Evolutionary conservation across 305 asterid genomes (phyloP).

Genomic region (Solanum hybrid): DNA sequence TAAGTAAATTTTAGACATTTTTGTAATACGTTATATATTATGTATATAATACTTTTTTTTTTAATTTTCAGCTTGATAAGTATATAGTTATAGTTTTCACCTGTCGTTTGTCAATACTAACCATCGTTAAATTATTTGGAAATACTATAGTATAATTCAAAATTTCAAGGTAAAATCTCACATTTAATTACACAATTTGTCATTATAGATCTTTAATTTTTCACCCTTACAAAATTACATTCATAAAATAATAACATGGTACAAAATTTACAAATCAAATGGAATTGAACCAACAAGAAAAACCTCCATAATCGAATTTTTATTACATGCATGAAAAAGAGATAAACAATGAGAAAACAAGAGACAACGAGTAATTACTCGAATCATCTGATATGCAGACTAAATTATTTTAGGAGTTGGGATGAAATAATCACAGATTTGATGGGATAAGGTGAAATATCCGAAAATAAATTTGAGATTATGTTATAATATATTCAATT

Average conservation of each 20-base stretch:
- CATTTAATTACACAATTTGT: neutral
- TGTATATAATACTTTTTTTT: too few species aligned
- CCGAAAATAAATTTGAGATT: neutral
- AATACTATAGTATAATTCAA: neutral
- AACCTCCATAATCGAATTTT: neutral
- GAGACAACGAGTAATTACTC: neutral
- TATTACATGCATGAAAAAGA: neutral
- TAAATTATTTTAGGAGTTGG: neutral
- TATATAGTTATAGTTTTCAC: neutral
- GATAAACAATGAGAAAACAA: neutral
- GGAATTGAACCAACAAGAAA: neutral
- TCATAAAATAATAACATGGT: neutral
- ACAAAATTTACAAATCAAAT: neutral
- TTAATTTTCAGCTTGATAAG: neutral
- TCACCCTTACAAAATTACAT: neutral
- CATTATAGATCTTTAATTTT: neutral
- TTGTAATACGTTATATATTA: too few species aligned
- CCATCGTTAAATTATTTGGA: neutral
- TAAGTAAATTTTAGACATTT: neutral
- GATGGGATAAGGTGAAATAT: neutral
- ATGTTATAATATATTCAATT: neutral
- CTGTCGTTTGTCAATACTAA: neutral
- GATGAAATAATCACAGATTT: neutral
- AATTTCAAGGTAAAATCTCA: neutral
- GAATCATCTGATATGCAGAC: neutral